Conservation (phyloP, 345 rosid genomes). For the Arabis alpina region DNA sequence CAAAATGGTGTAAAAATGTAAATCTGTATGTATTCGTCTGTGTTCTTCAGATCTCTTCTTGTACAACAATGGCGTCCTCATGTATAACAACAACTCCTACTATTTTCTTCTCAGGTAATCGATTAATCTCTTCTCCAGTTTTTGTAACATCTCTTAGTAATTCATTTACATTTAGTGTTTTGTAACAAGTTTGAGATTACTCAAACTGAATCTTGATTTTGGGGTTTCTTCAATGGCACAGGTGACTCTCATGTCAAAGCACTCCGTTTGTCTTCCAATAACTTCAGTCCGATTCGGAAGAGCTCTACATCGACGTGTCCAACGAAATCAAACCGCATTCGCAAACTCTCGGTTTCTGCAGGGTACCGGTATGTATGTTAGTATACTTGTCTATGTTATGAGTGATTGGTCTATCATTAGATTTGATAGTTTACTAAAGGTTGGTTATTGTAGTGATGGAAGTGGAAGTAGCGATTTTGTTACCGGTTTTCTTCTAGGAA, state of each 20-base stretch:
- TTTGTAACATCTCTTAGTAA: too few relatives aligned
- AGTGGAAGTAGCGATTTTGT: constrained; percentile 66
- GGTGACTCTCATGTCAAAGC: constrained; percentile 52
- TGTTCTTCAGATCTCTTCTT: constrained; percentile 16
- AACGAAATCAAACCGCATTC: constrained; percentile 42
- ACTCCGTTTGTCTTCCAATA: constrained; percentile 43
- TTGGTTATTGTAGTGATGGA: constrained; percentile 45
- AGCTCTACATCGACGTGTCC: constrained; percentile 41
- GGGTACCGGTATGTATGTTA: constrained; percentile 56
- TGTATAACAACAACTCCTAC: not conserved
- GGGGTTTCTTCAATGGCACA: constrained; percentile 3
- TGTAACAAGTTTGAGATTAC: too few relatives aligned
- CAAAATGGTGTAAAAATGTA: not conserved
- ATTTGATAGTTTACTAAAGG: not conserved
- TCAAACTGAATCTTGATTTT: too few relatives aligned
- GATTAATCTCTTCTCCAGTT: not conserved
- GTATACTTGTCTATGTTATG: constrained; percentile 17
- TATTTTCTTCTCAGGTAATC: constrained; percentile 28
- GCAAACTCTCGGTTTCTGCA: constrained; percentile 52
- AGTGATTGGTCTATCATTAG: not conserved
- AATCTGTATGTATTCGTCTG: not conserved
- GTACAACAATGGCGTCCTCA: constrained; percentile 31
- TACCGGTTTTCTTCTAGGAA: constrained; percentile 76
- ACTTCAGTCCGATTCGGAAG: constrained; percentile 45
- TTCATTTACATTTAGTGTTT: too few relatives aligned